These are phyloP conservation scores for Cyclostephanos invisitatus DNA, from an alignment of 108 stramenopile genomes.

Conservation along the genomic window DNA sequence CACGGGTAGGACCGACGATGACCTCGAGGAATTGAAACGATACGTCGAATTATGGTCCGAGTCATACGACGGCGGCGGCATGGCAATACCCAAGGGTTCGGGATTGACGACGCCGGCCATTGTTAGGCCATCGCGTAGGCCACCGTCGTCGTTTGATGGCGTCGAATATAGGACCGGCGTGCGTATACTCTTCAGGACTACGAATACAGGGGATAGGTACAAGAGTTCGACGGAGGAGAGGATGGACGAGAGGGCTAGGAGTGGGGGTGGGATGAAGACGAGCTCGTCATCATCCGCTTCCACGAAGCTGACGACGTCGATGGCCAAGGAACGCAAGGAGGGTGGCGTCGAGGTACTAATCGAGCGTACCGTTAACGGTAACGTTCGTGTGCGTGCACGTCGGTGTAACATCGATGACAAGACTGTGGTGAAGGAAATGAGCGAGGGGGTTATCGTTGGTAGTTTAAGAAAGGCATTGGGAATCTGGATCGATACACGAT, in stretches of 20 bases:
- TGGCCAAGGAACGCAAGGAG: constrained; percentile 14
- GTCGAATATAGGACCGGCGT: constrained; percentile 56
- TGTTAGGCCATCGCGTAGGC: constrained; percentile 13
- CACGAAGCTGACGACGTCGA: not conserved
- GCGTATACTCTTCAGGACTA: constrained; percentile 68
- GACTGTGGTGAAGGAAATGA: constrained; percentile 75
- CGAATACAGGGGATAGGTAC: constrained; percentile 74
- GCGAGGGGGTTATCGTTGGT: constrained; percentile 71
- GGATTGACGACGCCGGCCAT: constrained; percentile 80
- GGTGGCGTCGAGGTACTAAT: constrained; percentile 64
- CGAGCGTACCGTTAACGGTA: constrained; percentile 53
- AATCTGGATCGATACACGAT: constrained; percentile 49
- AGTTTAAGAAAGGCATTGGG: constrained; percentile 62
- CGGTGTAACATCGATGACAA: constrained; percentile 79
- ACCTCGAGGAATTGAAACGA: constrained; percentile 52
- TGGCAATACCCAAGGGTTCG: constrained; percentile 51
- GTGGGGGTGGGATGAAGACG: constrained; percentile 4
- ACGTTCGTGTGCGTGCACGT: constrained; percentile 73
- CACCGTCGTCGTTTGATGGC: constrained; percentile 39
- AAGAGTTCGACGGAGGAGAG: constrained; percentile 64
- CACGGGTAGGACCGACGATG: not conserved
- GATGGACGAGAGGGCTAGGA: constrained; percentile 44
- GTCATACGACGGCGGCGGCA: constrained; percentile 37
- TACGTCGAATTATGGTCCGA: constrained; percentile 74
- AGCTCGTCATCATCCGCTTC: not conserved